A percentile compares a stretch with the other conserved stretches of the same genome.
phyloP scores from a whole-genome alignment of 148 eudicot species.

The Amaranthus cruentus region DNA sequence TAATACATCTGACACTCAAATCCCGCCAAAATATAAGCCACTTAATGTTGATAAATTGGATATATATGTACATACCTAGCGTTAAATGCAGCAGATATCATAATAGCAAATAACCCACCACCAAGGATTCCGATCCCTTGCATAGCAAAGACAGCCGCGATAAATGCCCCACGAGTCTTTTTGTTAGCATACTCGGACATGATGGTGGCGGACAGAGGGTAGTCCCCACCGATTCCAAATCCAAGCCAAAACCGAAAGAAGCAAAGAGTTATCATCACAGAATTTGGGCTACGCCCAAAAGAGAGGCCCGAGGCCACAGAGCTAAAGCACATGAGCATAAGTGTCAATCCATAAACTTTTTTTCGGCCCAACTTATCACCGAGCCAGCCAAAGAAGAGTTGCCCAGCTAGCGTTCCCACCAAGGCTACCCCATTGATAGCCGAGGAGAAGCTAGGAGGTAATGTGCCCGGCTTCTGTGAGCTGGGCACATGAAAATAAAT shows the following conservation, averaged over 20 bases:
- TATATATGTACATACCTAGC: conserved; percentile 22
- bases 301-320: conserved; percentile 58
- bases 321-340: conserved; percentile 49
- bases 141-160: conserved; percentile 64
- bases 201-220: conserved; percentile 62
- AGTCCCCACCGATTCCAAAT: conserved; percentile 59
- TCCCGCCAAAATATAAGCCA: too few species aligned
- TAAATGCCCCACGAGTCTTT: conserved; percentile 58
- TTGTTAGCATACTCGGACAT: conserved; percentile 70
- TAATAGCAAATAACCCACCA: conserved; percentile 51
- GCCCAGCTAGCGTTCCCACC: conserved; percentile 53
- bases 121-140: conserved; percentile 61
- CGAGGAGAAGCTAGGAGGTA: conserved; percentile 48
- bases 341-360: conserved; percentile 53
- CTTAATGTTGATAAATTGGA: background rate
- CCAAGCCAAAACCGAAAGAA: conserved; percentile 72
- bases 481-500: conserved; percentile 42
- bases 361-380: conserved; percentile 67
- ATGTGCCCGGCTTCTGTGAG: conserved; percentile 39
- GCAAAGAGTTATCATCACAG: conserved; percentile 50
- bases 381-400: conserved; percentile 69
- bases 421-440: conserved; percentile 57
- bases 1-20: too few species aligned
- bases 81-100: conserved; percentile 33
- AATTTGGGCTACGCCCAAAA: conserved; percentile 32